Base-by-base conservation (phyloP, 129 eudicot genomes). In the Silybum marianum region DNA sequence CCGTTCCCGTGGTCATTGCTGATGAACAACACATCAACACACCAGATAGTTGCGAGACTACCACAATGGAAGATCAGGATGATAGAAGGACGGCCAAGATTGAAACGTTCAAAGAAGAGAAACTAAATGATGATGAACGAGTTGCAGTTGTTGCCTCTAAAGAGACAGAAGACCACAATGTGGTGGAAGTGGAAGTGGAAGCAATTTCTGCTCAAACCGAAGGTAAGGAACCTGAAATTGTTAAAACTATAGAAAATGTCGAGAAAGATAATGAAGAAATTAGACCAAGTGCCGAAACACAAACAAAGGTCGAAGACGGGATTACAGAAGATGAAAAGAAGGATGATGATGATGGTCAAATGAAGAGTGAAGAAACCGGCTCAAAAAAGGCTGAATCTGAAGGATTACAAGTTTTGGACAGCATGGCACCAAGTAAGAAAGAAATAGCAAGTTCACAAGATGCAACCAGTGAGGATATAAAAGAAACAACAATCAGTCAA, bases 1-100 rank as follows among this genome's bases (percentile, higher is more conserved):
- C 89, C 65, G 83, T 71, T 30, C 77, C 84, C 73, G 34, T 74
- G 81, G 88, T 77, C 79, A 19, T 39, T 36, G 28, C 73, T 54
- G 84, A 71, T 73, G 88, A 28, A 28, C 30, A 42, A 63, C 75
- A 69, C 54, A 82, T 74, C 78, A 71, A 62, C 71, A 76, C 67
- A 84, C 76, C 83, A 75, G 79, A 84, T 46, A 86, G 81, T 74
- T 73, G 24, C 46, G 74, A 83, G 85, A 84, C 78, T 51, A 46
- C 73, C 25, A 80, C 78, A 32, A 73, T 24, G 65, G 73, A 78
- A 79, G 77, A 74, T 39, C 82, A 75, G 71, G 69, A 69, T 75
- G 78, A 23, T 42, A 28, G 23, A 76, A 25, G 68, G 38, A 66
- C 46, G 72, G 11, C 21, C 8, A 54, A 81, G 80, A 81, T 28